Evolutionary conservation across 805 yeast species (phyloP), one percentile per base, ranked within the genome.

Genomic region (Cyberlindnera suaveolens): DNA sequence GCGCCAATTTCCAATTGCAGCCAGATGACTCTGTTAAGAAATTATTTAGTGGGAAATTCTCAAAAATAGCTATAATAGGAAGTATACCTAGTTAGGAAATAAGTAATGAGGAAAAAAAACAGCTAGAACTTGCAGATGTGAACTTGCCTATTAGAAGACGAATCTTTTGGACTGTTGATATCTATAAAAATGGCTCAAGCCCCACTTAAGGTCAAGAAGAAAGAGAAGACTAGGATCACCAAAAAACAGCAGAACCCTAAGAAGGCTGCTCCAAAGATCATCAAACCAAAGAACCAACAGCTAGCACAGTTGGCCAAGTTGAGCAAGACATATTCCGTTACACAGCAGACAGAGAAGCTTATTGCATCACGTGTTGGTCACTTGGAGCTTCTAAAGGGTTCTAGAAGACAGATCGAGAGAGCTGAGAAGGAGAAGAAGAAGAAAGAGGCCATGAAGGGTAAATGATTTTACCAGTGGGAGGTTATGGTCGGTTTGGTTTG

Each of bases 301-400:
- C 64, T 71, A 7, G 68, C 71, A 34, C 75, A 72, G 45, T 67
- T 80, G 49, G 71, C 73, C 45, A 78, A 78, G 52, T 66, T 84
- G 45, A 68, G 73, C 40, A 82, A 80, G 61, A 69, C 72, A 34
- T 59, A 65, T 23, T 67, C 72, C 2, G 60, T 68, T 71, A 52
- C 77, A 69, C 60, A 70, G 65, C 58, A 77, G 4, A 91, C 98
- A 3, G 99, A 91, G 65, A 88, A 79, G 66, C 71, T 88, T 44
- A 78, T 91, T 52, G 82, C 97, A 2, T 74, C 95, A 44, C 76
- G 91, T 61, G 97, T 91, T 7, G 99, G 99, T 20, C 98, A 91
- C 63, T 72, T 91, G 56, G 99, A 91, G 66, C 62, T 91, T 33
- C 68, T 91, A 50, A 89, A 86, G 63, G 99, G 99, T 14, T 81